A percentile compares a stretch with the other conserved stretches of the same genome.
Conservation (phyloP, 2,329 filamentous ascomycete genomes). For the Arachnopeziza araneosa region DNA sequence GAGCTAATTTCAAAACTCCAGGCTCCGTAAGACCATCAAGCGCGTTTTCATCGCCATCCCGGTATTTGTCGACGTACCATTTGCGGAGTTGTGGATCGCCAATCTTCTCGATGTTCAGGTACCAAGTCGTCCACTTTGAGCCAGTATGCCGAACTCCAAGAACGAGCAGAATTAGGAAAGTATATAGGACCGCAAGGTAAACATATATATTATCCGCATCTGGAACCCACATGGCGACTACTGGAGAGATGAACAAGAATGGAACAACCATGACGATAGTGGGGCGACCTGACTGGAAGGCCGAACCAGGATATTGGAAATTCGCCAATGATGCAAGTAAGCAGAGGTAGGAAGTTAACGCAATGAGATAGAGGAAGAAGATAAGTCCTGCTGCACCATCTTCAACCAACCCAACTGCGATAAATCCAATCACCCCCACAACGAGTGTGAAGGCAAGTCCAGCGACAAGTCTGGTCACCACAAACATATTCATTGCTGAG, state of each 20-base stretch:
- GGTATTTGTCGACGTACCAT: constrained; percentile 11
- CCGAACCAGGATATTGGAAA: constrained; percentile 14
- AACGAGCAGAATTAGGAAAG: constrained; percentile 9
- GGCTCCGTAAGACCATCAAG: constrained; percentile 14
- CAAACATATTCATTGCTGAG: constrained; percentile 16
- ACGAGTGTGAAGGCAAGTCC: constrained; percentile 14
- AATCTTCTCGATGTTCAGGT: constrained; percentile 6
- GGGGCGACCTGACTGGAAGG: constrained; percentile 14
- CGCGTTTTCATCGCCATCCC: constrained; percentile 8
- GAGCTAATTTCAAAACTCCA: constrained; percentile 15
- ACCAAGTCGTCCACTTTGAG: constrained; percentile 15
- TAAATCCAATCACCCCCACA: constrained; percentile 8
- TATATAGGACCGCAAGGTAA: constrained; percentile 12
- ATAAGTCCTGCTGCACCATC: constrained; percentile 8
- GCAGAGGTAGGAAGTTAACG: constrained; percentile 11
- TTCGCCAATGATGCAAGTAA: constrained; percentile 13
- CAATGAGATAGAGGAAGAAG: constrained; percentile 14
- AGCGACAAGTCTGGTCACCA: constrained; percentile 12
- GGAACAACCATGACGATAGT: constrained; percentile 12
- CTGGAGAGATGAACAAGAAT: constrained; percentile 14
- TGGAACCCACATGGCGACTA: constrained; percentile 10
- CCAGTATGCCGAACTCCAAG: constrained; percentile 9
- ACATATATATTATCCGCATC: constrained; percentile 9
- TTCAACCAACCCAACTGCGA: constrained; percentile 1
- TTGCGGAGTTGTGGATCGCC: constrained; percentile 7